These are phyloP conservation scores for Hura crepitans DNA, from an alignment of 441 rosid genomes.

Conservation along the genomic window DNA sequence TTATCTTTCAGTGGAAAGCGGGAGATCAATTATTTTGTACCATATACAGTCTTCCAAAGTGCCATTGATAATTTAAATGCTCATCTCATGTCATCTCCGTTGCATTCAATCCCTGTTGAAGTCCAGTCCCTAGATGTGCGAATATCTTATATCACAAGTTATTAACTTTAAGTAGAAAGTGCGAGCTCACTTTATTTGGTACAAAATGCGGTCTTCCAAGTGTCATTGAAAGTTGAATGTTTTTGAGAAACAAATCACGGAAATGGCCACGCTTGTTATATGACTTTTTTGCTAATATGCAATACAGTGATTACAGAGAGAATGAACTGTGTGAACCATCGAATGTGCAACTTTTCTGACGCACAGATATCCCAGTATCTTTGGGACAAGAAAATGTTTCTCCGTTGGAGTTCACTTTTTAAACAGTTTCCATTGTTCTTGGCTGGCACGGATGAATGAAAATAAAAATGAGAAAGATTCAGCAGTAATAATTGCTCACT, in stretches of 20 bases:
- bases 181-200: constrained; percentile 18
- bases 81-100: background rate
- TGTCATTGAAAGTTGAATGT: constrained; percentile 5
- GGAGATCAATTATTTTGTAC: constrained; percentile 18
- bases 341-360: constrained; percentile 15
- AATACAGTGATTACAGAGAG: constrained; percentile 5
- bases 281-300: constrained; percentile 5
- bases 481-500: background rate
- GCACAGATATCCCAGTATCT: constrained; percentile 16
- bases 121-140: background rate
- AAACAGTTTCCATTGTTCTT: background rate
- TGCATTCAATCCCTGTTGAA: background rate
- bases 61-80: constrained; percentile 5
- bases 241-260: constrained; percentile 6
- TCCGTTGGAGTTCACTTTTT: constrained; percentile 5
- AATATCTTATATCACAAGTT: background rate
- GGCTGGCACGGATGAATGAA: constrained; percentile 9
- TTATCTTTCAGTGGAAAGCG: constrained; percentile 3
- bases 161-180: constrained; percentile 9
- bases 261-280: background rate
- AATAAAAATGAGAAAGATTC: constrained; percentile 5
- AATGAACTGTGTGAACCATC: constrained; percentile 10
- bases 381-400: constrained; percentile 2
- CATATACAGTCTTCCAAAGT: background rate
- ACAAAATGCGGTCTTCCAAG: background rate